Conservation (phyloP, 192 early-diverging fungal species). For the Coemansia sp. region DNA sequence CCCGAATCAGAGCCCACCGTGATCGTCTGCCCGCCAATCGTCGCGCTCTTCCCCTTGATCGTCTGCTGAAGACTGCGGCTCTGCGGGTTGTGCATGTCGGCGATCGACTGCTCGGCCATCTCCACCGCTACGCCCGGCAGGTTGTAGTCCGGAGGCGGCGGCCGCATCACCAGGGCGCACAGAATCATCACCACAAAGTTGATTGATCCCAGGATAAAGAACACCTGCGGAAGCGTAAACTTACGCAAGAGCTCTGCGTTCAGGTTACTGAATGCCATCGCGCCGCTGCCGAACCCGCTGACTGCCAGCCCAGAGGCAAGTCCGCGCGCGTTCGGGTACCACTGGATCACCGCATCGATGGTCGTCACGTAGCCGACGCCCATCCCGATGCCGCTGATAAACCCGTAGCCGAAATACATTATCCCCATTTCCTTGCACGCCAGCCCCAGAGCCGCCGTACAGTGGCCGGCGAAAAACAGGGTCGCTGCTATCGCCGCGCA, state of each 20-base stretch:
- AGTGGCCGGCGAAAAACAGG: slow-evolving; percentile 68
- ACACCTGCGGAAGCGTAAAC: slow-evolving; percentile 61
- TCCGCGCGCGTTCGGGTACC: slow-evolving; percentile 74
- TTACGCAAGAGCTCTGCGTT: slow-evolving; percentile 54
- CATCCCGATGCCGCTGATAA: slow-evolving; percentile 67
- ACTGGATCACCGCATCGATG: slow-evolving; percentile 72
- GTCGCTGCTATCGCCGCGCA: slow-evolving; percentile 60
- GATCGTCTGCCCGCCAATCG: slow-evolving; percentile 43
- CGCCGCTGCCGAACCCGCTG: slow-evolving; percentile 73
- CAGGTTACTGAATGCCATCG: slow-evolving; percentile 65
- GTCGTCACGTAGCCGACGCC: slow-evolving; percentile 75
- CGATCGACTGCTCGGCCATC: slow-evolving; percentile 41
- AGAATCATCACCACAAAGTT: slow-evolving; percentile 65
- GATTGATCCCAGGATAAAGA: slow-evolving; percentile 60
- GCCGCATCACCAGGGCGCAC: slow-evolving; percentile 59
- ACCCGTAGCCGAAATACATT: slow-evolving; percentile 70
- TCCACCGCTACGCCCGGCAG: slow-evolving; percentile 58
- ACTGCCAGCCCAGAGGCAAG: slow-evolving; percentile 73
- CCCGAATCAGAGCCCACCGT: slow-evolving; percentile 55
- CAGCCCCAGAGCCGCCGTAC: slow-evolving; percentile 61
- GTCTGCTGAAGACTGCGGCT: slow-evolving; percentile 41
- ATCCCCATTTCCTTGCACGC: slow-evolving; percentile 58
- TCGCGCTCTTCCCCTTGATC: slow-evolving; percentile 48
- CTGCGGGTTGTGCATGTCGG: slow-evolving; percentile 31
- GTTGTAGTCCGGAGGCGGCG: slow-evolving; percentile 59